These are phyloP conservation scores for Psophocarpus tetragonolobus DNA, from an alignment of 306 rosid genomes.

Conservation along the genomic window DNA sequence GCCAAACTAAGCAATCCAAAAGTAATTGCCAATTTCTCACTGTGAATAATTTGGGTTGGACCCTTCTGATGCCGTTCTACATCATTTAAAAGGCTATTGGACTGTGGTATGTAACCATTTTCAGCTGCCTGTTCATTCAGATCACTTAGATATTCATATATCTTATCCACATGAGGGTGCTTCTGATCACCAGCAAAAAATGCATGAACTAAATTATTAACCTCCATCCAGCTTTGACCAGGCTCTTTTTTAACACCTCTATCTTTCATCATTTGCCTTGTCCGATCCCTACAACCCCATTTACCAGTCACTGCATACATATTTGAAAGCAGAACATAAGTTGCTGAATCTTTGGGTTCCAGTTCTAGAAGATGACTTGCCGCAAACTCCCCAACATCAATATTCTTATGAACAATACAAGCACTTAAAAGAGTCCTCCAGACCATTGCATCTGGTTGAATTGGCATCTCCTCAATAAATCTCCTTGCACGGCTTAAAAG, in stretches of 20 bases:
- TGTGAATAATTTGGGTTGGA: slow-evolving; percentile 56
- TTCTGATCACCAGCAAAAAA: slow-evolving; percentile 80
- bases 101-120: slow-evolving; percentile 61
- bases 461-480: slow-evolving; percentile 73
- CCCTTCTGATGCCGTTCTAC: slow-evolving; percentile 58
- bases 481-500: slow-evolving; percentile 58
- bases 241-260: slow-evolving; percentile 88
- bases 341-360: slow-evolving; percentile 89
- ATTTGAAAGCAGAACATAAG: slow-evolving; percentile 82
- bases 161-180: slow-evolving; percentile 60
- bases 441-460: slow-evolving; percentile 74
- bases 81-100: slow-evolving; percentile 59
- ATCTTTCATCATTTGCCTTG: slow-evolving; percentile 79
- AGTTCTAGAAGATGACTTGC: slow-evolving; percentile 73
- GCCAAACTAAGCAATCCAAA: slow-evolving; percentile 72
- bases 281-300: slow-evolving; percentile 74
- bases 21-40: slow-evolving; percentile 83
- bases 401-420: slow-evolving; percentile 64
- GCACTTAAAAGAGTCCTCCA: slow-evolving; percentile 96
- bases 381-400: slow-evolving; percentile 82
- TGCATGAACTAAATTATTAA: slow-evolving; percentile 62
- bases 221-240: slow-evolving; percentile 89
- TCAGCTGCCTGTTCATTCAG: slow-evolving; percentile 52
- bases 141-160: slow-evolving; percentile 57
- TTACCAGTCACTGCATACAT: slow-evolving; percentile 78